These are phyloP conservation scores for Cyberlindnera mrakii DNA, from an alignment of 805 yeast species.

Conservation along the genomic window DNA sequence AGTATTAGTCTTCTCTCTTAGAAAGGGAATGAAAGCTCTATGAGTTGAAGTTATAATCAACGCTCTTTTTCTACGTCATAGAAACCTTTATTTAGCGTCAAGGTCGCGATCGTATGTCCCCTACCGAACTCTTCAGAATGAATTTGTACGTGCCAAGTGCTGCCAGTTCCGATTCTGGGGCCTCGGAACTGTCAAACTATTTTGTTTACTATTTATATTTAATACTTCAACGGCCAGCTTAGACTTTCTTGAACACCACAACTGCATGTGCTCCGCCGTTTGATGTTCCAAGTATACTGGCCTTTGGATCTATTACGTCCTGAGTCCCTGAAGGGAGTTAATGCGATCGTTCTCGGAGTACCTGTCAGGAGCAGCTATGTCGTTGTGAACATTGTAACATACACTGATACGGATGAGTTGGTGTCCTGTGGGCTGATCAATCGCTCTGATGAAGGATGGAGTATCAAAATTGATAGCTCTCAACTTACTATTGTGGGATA, in stretches of 20 bases:
- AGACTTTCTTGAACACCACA: neutral
- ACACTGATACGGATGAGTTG: slow-evolving; percentile 3
- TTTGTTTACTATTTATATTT: too few species aligned
- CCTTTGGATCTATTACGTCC: slow-evolving; percentile 25
- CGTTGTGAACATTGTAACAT: slow-evolving; percentile 9
- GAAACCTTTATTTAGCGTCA: too few species aligned
- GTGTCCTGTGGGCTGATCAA: neutral
- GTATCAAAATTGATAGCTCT: neutral
- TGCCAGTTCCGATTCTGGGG: too few species aligned
- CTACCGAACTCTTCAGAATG: too few species aligned
- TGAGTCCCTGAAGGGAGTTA: slow-evolving; percentile 6
- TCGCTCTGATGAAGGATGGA: neutral
- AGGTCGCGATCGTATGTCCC: too few species aligned
- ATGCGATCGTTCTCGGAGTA: slow-evolving; percentile 13
- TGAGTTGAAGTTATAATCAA: too few species aligned
- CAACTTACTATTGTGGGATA: slow-evolving; percentile 5
- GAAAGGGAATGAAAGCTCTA: too few species aligned
- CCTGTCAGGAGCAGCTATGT: slow-evolving; percentile 4
- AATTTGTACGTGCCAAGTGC: too few species aligned
- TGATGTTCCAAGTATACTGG: slow-evolving; percentile 26
- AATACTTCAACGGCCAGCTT: too few species aligned
- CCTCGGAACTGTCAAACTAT: too few species aligned
- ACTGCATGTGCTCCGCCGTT: neutral
- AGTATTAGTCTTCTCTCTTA: too few species aligned
- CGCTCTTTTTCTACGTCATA: too few species aligned